These are phyloP conservation scores for Xerocomus spinulosus DNA, from an alignment of 768 basidiomycete species.

Conservation along the genomic window DNA sequence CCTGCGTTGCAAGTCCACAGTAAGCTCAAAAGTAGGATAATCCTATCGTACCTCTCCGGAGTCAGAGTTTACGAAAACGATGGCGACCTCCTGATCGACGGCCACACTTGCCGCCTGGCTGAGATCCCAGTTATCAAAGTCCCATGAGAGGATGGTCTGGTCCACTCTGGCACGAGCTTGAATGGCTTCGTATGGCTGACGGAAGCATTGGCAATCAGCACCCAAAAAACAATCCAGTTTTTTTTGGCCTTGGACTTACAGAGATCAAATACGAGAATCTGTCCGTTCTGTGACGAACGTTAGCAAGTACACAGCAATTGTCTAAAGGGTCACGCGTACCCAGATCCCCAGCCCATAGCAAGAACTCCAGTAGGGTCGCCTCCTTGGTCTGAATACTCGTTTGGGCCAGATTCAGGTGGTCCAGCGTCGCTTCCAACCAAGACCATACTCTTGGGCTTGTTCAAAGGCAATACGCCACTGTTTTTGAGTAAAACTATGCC, in stretches of 20 bases:
- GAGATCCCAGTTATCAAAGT: slow-evolving; percentile 66
- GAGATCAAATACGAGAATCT: slow-evolving; percentile 77
- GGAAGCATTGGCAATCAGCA: background rate
- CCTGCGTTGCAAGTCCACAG: slow-evolving; percentile 22
- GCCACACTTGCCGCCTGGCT: slow-evolving; percentile 44
- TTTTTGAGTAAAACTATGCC: slow-evolving; percentile 72
- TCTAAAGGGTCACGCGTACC: slow-evolving; percentile 30
- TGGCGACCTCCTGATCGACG: slow-evolving; percentile 51
- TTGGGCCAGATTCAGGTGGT: slow-evolving; percentile 63
- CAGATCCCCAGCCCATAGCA: slow-evolving; percentile 92
- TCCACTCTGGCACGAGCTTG: slow-evolving; percentile 66
- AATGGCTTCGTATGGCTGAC: slow-evolving; percentile 75
- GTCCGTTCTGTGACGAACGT: slow-evolving; percentile 42
- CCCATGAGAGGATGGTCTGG: slow-evolving; percentile 61
- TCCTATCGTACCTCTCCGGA: slow-evolving; percentile 60
- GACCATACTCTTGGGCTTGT: slow-evolving; percentile 53
- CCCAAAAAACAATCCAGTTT: background rate
- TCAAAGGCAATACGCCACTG: slow-evolving; percentile 51
- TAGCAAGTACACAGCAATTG: background rate
- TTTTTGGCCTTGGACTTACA: slow-evolving; percentile 35
- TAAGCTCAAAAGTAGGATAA: too few relatives aligned
- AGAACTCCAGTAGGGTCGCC: slow-evolving; percentile 62
- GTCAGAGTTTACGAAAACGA: slow-evolving; percentile 80
- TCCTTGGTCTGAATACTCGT: slow-evolving; percentile 59
- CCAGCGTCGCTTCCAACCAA: slow-evolving; percentile 64